phyloP scores from a whole-genome alignment of 345 rosid genomes.

The Limnanthes douglasii region DNA sequence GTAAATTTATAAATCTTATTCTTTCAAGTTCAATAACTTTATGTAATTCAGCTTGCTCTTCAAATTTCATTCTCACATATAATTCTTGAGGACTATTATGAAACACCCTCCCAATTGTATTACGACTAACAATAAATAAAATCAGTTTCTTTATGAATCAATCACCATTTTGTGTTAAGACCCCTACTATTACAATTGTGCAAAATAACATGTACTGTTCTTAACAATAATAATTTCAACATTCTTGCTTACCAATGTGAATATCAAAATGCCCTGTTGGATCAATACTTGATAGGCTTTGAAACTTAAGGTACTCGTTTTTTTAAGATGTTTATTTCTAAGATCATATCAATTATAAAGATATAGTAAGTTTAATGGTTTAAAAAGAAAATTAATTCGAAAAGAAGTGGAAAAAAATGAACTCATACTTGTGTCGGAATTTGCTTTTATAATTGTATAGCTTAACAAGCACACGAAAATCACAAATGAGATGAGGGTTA shows the following conservation, averaged over 20 bases:
- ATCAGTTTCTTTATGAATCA: background rate
- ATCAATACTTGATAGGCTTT: constrained; percentile 28
- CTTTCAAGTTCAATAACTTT: constrained; percentile 50
- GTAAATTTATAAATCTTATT: constrained; percentile 41
- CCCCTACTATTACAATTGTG: no score
- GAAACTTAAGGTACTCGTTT: constrained; percentile 40
- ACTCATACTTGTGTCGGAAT: constrained; percentile 33
- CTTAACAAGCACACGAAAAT: constrained; percentile 61
- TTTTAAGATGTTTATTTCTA: constrained; percentile 24
- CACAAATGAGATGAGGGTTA: constrained; percentile 61
- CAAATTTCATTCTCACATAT: constrained; percentile 44
- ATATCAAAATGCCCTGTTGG: constrained; percentile 38
- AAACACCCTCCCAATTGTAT: constrained; percentile 32
- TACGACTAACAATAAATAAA: background rate
- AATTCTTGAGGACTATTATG: constrained; percentile 36
- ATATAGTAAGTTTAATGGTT: background rate
- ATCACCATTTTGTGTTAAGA: no score
- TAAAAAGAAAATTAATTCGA: background rate
- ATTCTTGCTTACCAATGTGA: constrained; percentile 25
- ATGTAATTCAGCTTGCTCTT: constrained; percentile 68
- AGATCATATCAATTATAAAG: constrained; percentile 6
- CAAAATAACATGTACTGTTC: background rate
- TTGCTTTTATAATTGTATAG: constrained; percentile 74
- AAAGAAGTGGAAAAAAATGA: background rate
- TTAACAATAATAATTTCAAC: background rate